phyloP scores from a whole-genome alignment of 2,329 filamentous ascomycete species.

The Aspergillus sp. region DNA sequence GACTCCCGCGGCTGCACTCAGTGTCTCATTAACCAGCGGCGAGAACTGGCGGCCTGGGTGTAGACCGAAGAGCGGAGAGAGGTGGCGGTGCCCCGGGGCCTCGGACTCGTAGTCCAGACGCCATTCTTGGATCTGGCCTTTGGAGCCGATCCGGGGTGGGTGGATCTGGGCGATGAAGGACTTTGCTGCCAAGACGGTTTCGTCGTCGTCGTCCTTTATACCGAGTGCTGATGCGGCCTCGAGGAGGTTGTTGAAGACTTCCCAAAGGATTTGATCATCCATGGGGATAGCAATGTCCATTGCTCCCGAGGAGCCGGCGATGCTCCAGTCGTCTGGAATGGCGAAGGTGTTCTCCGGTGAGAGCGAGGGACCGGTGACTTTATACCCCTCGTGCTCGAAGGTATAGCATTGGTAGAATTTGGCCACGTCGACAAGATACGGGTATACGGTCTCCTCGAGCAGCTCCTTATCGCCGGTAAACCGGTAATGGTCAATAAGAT shows the following conservation, averaged over 20 bases:
- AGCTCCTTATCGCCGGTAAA: constrained; percentile 3
- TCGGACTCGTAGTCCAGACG: neutral
- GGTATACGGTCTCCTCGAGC: constrained; percentile 1
- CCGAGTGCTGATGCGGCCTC: neutral
- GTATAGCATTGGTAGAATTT: constrained; percentile 9
- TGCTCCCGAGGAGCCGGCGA: neutral
- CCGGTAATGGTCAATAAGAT: constrained; percentile 6
- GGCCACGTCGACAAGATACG: neutral
- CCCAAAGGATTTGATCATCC: constrained; percentile 2
- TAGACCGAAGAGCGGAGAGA: neutral
- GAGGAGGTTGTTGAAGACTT: constrained; percentile 1
- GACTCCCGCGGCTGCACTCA: neutral
- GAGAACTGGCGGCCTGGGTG: constrained; percentile 3
- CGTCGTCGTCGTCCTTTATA: neutral
- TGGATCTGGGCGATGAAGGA: neutral
- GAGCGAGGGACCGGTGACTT: neutral
- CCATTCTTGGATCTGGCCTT: constrained; percentile 8
- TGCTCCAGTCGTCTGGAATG: neutral
- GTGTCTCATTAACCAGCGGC: neutral
- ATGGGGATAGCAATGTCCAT: constrained; percentile 1
- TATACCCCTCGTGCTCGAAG: constrained; percentile 1
- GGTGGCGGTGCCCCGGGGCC: constrained; percentile 3
- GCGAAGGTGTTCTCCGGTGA: constrained; percentile 8
- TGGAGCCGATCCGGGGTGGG: neutral
- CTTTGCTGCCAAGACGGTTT: neutral